These are phyloP conservation scores for Colletotrichum orbiculare DNA, from an alignment of 2,329 filamentous ascomycete genomes.

Conservation along the genomic window DNA sequence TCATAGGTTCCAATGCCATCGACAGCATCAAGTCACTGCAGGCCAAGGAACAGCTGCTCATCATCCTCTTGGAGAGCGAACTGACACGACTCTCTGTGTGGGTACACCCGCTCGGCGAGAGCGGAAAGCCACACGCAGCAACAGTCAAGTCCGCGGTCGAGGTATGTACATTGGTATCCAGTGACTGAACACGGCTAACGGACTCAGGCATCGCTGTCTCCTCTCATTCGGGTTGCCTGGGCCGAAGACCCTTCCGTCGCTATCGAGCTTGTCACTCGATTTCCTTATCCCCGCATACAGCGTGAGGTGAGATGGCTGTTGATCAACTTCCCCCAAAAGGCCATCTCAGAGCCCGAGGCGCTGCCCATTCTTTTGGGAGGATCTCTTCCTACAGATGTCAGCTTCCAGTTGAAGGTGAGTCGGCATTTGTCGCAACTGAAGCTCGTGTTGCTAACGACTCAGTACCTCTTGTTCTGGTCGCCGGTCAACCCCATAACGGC, in stretches of 20 bases:
- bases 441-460: conserved; percentile 43
- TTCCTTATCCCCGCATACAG: conserved; percentile 78
- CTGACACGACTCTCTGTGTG: conserved; percentile 86
- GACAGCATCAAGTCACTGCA: conserved; percentile 74
- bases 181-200: conserved; percentile 2
- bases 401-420: conserved; percentile 82
- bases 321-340: conserved; percentile 85
- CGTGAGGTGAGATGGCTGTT: conserved; percentile 83
- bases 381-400: conserved; percentile 80
- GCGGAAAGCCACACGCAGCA: conserved; percentile 49
- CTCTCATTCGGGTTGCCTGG: conserved; percentile 87
- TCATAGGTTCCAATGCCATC: conserved; percentile 64
- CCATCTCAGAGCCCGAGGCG: conserved; percentile 82
- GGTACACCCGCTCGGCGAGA: conserved; percentile 79
- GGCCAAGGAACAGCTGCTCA: conserved; percentile 85
- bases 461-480: conserved; percentile 94
- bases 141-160: conserved; percentile 44
- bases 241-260: conserved; percentile 84
- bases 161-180: conserved; percentile 43
- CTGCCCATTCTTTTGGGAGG: conserved; percentile 84
- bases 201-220: conserved; percentile 64
- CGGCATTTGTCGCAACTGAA: background rate
- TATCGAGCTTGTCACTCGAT: conserved; percentile 84
- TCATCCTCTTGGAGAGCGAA: conserved; percentile 85
- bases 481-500: conserved; percentile 93